Evolutionary conservation across 352 stramenopile species (phyloP).

Genomic region (Vaucheria bursata): DNA sequence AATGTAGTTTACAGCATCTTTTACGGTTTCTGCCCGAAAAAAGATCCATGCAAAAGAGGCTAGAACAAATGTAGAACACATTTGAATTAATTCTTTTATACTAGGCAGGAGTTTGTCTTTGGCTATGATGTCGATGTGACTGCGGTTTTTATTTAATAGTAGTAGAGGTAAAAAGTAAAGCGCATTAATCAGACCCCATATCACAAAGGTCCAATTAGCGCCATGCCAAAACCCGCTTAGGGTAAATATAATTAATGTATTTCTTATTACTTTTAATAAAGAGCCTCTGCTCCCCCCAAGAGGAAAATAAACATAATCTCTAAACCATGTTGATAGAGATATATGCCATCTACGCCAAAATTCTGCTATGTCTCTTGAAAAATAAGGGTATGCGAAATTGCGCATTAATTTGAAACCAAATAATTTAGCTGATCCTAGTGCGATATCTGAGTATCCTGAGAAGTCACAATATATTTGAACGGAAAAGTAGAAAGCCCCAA

Average conservation of each 20-base stretch:
- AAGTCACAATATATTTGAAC: conserved; percentile 2
- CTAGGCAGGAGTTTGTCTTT: neutral
- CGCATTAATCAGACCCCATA: neutral
- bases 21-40: neutral
- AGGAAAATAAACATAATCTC: conserved; percentile 2
- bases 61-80: neutral
- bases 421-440: neutral
- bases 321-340: neutral
- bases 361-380: neutral
- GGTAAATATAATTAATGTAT: neutral
- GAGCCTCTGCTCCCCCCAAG: neutral
- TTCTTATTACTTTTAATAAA: neutral
- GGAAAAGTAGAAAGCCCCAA: neutral
- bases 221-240: neutral
- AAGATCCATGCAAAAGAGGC: neutral
- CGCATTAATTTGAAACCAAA: neutral
- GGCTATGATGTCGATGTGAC: neutral
- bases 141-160: too few species aligned
- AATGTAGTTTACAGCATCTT: neutral
- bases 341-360: neutral
- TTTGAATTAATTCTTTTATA: neutral
- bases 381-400: neutral
- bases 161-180: too few species aligned
- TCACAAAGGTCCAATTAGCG: neutral
- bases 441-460: neutral